Evolutionary conservation across 257 asterid species (phyloP), one percentile per base, ranked within the genome.

Genomic region (Solanum piurae): DNA sequence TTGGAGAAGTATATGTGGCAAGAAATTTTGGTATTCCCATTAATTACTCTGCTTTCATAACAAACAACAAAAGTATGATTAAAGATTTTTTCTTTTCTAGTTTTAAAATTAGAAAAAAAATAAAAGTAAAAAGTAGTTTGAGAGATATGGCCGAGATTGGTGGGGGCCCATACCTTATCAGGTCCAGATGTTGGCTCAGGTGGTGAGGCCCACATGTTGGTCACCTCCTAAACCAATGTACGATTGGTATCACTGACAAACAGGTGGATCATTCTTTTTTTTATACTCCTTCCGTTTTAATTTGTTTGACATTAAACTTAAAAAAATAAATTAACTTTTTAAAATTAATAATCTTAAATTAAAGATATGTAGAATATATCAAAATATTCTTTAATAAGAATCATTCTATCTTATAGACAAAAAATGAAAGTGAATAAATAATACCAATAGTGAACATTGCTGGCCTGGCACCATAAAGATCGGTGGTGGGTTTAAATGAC

Each of bases 381-480:
- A 55, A 55, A 55, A 55, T 18, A 55, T 0, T 55, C 2, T 55
- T 55, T 7, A 18, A 55, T 6, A 55, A 18, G n/a, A 18, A 55
- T 18, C 2, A 18, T 55, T 55, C n/a, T 0, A 55, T 55, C 23
- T 58, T 1, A 58, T 7, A 20, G 25, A 58, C 5, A 20, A 58
- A 55, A 55, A 55, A 20, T 52, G 0, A 20, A 55, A 62, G 4
- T 9, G 13, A 62, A 62, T 62, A 23, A 60, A 62, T 9, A n/a
- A n/a, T 62, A 10, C 13, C 40, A 46, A 13, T 18, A 46, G 27
- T 86, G 83, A 62, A 79, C 89, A 88, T 87, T 90, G 95, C 96
- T 93, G 98, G 96, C 96, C 96, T 93, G 98, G 96, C 96, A 92
- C 94, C 91, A 89, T 90, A 92, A 93, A 91, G 94, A 94, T 95